phyloP scores from a whole-genome alignment of 2,329 filamentous ascomycete genomes.

The Paraconiothyrium brasiliense region DNA sequence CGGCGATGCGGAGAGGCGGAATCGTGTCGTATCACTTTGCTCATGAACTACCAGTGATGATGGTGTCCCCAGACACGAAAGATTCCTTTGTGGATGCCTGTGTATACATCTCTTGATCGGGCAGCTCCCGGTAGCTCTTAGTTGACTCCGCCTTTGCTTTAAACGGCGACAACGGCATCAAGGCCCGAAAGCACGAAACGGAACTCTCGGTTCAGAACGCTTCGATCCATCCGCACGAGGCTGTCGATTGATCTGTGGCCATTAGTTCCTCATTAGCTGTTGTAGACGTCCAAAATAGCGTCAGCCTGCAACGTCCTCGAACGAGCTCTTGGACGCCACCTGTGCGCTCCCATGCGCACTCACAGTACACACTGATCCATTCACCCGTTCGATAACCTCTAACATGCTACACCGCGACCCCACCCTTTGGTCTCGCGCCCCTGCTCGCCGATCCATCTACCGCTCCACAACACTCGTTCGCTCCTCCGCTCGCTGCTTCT shows the following conservation, averaged over 20 bases:
- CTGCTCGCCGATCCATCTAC: constrained; percentile 35
- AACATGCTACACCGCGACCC: constrained; percentile 41
- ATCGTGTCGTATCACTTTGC: background rate
- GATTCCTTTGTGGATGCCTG: background rate
- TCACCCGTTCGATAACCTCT: constrained; percentile 24
- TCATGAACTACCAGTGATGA: background rate
- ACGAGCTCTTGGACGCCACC: background rate
- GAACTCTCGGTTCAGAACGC: background rate
- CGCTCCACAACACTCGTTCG: constrained; percentile 34
- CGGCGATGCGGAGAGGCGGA: background rate
- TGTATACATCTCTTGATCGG: background rate
- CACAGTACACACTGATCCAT: background rate
- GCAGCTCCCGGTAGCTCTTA: constrained; percentile 1
- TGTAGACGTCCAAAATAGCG: background rate
- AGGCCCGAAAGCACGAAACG: background rate
- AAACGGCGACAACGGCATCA: background rate
- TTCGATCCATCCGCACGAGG: background rate
- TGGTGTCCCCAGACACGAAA: background rate
- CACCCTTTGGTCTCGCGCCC: constrained; percentile 31
- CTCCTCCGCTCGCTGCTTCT: constrained; percentile 40
- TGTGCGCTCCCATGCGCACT: background rate
- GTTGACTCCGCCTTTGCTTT: constrained; percentile 2
- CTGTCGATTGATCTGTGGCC: background rate
- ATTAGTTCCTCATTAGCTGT: background rate
- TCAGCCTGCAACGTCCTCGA: background rate